Conservation (phyloP, 495 filamentous ascomycete species). For the Evernia prunastri region DNA sequence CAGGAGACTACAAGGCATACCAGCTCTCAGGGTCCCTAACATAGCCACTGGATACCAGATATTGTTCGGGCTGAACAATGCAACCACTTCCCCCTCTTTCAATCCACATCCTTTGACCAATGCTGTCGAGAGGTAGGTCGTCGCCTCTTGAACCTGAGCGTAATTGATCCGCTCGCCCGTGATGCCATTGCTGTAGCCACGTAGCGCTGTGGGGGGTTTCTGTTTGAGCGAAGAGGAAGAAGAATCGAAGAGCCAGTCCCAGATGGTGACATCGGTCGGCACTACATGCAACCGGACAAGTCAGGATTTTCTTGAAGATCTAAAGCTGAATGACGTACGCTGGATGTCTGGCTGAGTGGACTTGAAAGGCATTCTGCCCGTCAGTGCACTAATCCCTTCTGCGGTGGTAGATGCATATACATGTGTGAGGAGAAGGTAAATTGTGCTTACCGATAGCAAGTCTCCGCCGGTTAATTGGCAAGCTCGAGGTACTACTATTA, state of each 20-base stretch:
- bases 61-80: conserved; percentile 51
- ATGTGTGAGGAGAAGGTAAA: neutral
- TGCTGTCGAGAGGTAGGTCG: conserved; percentile 50
- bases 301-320: neutral
- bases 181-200: conserved; percentile 48
- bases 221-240: conserved; percentile 38
- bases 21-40: conserved; percentile 45
- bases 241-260: conserved; percentile 57
- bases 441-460: neutral
- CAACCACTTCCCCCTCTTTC: conserved; percentile 42
- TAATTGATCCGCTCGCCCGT: conserved; percentile 53
- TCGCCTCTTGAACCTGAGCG: conserved; percentile 42
- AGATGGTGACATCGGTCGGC: conserved; percentile 47
- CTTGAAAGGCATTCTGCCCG: conserved; percentile 32
- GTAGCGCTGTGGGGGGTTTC: conserved; percentile 33
- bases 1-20: conserved; percentile 4
- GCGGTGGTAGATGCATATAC: neutral
- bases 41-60: conserved; percentile 58
- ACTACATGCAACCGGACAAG: conserved; percentile 32
- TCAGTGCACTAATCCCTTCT: neutral
- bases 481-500: neutral
- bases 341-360: conserved; percentile 35
- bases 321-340: conserved; percentile 20
- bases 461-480: neutral
- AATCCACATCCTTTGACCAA: conserved; percentile 48